Conservation (phyloP, 768 basidiomycete species). For the Hericium coralloides region DNA sequence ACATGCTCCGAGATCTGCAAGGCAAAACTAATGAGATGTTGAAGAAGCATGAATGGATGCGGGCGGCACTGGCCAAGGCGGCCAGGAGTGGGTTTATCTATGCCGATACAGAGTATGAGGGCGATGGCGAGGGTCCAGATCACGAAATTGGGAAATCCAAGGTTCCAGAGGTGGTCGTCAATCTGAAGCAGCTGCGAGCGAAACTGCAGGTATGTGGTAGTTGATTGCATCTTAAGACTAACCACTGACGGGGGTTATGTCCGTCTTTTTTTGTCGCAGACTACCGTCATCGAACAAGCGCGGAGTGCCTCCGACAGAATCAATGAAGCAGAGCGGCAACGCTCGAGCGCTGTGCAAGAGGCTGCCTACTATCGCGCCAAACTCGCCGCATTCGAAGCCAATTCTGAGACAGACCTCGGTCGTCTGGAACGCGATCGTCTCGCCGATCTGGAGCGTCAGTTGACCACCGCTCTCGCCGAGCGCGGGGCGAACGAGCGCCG, state of each 20-base stretch:
- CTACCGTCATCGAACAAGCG: conserved; percentile 68
- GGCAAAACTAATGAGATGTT: conserved; percentile 66
- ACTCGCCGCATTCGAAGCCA: conserved; percentile 74
- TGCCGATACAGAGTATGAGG: conserved; percentile 39
- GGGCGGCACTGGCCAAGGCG: conserved; percentile 67
- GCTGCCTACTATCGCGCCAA: conserved; percentile 95
- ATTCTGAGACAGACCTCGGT: conserved; percentile 51
- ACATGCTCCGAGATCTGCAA: conserved; percentile 73
- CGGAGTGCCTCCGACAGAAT: conserved; percentile 68
- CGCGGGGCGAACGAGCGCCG: conserved; percentile 61
- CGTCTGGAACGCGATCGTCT: conserved; percentile 76
- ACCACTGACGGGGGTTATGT: too few species aligned
- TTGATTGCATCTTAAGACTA: neutral
- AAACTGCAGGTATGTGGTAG: conserved; percentile 63
- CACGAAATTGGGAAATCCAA: conserved; percentile 38
- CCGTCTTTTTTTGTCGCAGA: conserved; percentile 31
- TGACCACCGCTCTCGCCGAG: conserved; percentile 53
- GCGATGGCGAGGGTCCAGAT: conserved; percentile 20
- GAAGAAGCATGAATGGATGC: conserved; percentile 82
- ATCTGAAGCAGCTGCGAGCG: conserved; percentile 83
- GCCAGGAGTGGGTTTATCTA: conserved; percentile 71
- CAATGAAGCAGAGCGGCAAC: conserved; percentile 69
- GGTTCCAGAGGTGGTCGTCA: conserved; percentile 63
- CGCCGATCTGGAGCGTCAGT: conserved; percentile 61
- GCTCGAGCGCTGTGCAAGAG: conserved; percentile 79